phyloP scores from a whole-genome alignment of 805 yeast species.

The Lipomyces sp. region DNA sequence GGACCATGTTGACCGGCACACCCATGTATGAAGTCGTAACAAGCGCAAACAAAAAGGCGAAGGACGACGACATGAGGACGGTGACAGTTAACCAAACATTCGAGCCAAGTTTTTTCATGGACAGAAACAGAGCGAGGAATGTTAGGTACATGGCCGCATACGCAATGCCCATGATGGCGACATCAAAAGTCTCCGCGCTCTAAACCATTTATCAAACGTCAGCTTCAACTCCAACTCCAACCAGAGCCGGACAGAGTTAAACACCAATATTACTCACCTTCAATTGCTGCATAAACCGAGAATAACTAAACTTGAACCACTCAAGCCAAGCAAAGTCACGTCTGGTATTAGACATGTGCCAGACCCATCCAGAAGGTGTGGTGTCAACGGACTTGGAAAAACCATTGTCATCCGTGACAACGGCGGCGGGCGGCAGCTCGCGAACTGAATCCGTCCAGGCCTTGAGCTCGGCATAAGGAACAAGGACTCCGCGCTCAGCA shows the following conservation, averaged over 20 bases:
- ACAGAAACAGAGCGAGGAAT: constrained; percentile 70
- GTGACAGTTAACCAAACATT: constrained; percentile 85
- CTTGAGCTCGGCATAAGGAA: constrained; percentile 40
- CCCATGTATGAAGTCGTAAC: constrained; percentile 62
- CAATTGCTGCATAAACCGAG: constrained; percentile 43
- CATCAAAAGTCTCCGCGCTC: constrained; percentile 86
- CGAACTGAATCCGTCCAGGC: constrained; percentile 42
- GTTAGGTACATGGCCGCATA: constrained; percentile 89
- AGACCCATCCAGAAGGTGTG: constrained; percentile 50
- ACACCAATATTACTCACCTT: constrained; percentile 20
- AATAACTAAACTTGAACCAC: constrained; percentile 46
- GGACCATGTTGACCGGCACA: constrained; percentile 67
- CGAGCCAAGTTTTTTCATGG: constrained; percentile 79
- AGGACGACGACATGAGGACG: constrained; percentile 74
- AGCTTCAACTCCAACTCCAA: no score
- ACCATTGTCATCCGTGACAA: not conserved
- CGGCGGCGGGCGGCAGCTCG: constrained; percentile 29
- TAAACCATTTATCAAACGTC: constrained; percentile 4
- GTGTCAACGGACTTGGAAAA: constrained; percentile 22
- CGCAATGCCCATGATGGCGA: constrained; percentile 75
- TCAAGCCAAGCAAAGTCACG: constrained; percentile 46
- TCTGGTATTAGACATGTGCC: constrained; percentile 52
- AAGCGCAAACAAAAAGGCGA: constrained; percentile 82
- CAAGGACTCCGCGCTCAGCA: constrained; percentile 49
- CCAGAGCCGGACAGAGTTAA: not conserved